Evolutionary conservation across 2,329 filamentous ascomycete genomes (phyloP).

Genomic region (Penicillium sp.): DNA sequence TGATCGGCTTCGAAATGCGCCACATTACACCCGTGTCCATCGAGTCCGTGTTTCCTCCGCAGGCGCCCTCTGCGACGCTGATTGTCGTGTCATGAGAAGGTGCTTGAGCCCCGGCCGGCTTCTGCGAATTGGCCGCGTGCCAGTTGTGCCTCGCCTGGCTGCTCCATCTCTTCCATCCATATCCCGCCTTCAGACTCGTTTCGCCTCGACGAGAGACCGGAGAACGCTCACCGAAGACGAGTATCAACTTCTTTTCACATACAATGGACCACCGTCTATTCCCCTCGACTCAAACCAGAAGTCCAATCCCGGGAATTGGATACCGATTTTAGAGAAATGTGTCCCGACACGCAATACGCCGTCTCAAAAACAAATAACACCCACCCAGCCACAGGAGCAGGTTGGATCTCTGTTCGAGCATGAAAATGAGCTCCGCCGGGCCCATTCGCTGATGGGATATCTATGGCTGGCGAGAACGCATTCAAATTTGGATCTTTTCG

Average conservation of each 20-base stretch:
- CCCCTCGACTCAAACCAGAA: conserved; percentile 24
- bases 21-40: conserved; percentile 25
- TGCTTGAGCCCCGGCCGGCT: conserved; percentile 43
- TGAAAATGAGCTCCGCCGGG: conserved; percentile 28
- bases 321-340: conserved; percentile 40
- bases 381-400: conserved; percentile 4
- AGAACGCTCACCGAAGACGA: conserved; percentile 24
- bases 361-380: neutral
- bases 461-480: conserved; percentile 36
- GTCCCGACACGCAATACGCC: conserved; percentile 22
- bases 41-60: conserved; percentile 37
- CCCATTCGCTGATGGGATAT: conserved; percentile 37
- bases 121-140: conserved; percentile 39
- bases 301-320: conserved; percentile 39
- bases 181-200: conserved; percentile 13
- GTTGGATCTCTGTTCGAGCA: conserved; percentile 19
- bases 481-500: conserved; percentile 42
- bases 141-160: conserved; percentile 22
- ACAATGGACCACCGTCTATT: conserved; percentile 18
- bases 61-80: conserved; percentile 30
- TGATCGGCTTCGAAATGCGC: conserved; percentile 35
- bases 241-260: conserved; percentile 26
- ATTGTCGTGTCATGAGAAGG: conserved; percentile 48
- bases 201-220: conserved; percentile 13
- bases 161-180: conserved; percentile 15